Percentiles rank a stretch among this genome's conserved stretches.
These are phyloP conservation scores for Tricholoma flavovirens DNA, from an alignment of 768 basidiomycete species.

Conservation along the genomic window DNA sequence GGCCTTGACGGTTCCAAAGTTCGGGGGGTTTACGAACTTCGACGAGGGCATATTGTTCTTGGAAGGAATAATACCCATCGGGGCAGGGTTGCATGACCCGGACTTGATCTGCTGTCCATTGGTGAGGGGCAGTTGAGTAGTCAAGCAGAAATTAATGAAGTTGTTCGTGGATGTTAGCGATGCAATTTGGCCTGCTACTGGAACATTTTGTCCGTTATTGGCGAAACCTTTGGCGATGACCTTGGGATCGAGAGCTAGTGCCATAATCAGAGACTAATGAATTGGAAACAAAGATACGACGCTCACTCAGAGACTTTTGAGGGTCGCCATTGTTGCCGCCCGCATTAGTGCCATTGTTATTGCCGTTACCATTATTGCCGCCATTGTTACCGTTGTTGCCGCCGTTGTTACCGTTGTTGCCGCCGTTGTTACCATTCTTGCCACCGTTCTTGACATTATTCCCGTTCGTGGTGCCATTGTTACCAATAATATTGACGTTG, in stretches of 20 bases:
- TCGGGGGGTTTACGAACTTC: conserved; percentile 31
- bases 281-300: not conserved
- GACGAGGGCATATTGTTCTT: conserved; percentile 33
- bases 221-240: conserved; percentile 24
- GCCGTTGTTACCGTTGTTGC: conserved; percentile 4
- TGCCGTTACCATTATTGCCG: not conserved
- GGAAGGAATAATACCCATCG: conserved; percentile 41
- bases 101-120: conserved; percentile 33
- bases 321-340: conserved; percentile 16
- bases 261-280: not conserved
- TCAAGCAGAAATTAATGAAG: conserved; percentile 44
- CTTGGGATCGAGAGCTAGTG: conserved; percentile 19
- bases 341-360: conserved; percentile 5
- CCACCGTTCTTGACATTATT: too few species aligned
- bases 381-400: not conserved
- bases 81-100: conserved; percentile 21
- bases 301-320: conserved; percentile 35
- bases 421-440: not conserved
- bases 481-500: too few species aligned
- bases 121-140: conserved; percentile 47
- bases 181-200: conserved; percentile 33
- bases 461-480: too few species aligned
- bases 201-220: conserved; percentile 22
- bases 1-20: conserved; percentile 33
- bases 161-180: conserved; percentile 45